phyloP scores from a whole-genome alignment of 345 rosid genomes.

The Camelina laxa region DNA sequence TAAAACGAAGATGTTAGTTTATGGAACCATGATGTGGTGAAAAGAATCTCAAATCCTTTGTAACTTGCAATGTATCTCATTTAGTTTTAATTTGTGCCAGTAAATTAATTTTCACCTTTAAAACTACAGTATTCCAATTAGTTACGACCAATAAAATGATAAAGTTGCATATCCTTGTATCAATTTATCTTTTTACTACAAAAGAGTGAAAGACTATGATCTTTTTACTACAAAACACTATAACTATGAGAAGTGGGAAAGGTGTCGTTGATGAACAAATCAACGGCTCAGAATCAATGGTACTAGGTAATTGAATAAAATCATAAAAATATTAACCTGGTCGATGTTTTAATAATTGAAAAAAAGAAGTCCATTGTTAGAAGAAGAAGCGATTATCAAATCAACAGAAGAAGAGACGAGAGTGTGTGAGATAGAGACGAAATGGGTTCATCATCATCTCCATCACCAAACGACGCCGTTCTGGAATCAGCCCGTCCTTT shows the following conservation, averaged over 20 bases:
- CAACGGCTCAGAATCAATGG: neutral
- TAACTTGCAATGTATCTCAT: too few species aligned
- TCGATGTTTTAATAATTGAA: too few species aligned
- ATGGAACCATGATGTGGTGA: neutral
- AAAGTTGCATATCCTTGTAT: too few species aligned
- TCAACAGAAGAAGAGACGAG: neutral
- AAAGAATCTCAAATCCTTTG: neutral
- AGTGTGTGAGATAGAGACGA: neutral
- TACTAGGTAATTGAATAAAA: neutral
- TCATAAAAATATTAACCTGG: too few species aligned
- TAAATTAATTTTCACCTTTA: neutral
- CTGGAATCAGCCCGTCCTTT: slow-evolving; percentile 76
- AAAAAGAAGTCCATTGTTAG: too few species aligned
- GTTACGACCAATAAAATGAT: too few species aligned
- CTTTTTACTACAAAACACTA: too few species aligned
- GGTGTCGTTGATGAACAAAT: neutral
- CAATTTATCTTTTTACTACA: too few species aligned
- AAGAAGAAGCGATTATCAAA: neutral
- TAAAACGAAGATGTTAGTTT: too few species aligned
- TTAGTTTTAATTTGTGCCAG: neutral
- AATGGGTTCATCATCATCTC: slow-evolving; percentile 41
- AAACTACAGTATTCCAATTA: too few species aligned
- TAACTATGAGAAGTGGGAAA: too few species aligned
- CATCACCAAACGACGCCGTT: slow-evolving; percentile 40
- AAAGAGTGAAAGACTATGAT: too few species aligned